Base-by-base conservation (phyloP, 208 protist species). In the Balamuthia mandrillaris region DNA sequence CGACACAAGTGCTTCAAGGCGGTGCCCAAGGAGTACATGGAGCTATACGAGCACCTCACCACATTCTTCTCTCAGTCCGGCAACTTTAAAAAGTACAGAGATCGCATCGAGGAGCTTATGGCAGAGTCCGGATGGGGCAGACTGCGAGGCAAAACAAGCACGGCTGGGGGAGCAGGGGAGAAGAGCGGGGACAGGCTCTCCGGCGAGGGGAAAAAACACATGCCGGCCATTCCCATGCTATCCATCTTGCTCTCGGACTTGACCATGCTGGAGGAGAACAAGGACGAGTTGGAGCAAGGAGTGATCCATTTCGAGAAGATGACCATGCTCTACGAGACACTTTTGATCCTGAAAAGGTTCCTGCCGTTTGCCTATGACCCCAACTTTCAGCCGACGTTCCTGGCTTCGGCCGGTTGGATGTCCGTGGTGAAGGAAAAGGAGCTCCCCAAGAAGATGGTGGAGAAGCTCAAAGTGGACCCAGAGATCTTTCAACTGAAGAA, bases 251-350 rank as follows among this genome's bases (percentile, higher is more conserved):
- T 84, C 39, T 84, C 77, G 2, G 77, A 84, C n/a, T 58, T 84
- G 18, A 84, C 77, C 10, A 84, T 84, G 77, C 63, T 84, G 33
- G 77, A 84, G 60, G 77, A 84, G 77, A 84, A 84, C 60, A 16
- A 66, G 65, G 12, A 44, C 41, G 24, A 74, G 65, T 16, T 37
- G 60, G 0, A 66, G 37, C 52, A 9, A 56, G 3, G 3, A 63
- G 33, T 84, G 54, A 42, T 84, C 10, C 77, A 84, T 47, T 84
- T 84, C 37, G 77, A 84, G 77, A 84, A 84, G 56, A 84, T 84
- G 77, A 58, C 56, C 42, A 84, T 84, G 77, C 63, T 84, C 52
- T 84, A 68, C 60, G 52, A 66, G 35, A 84, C 77, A 27, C 60
- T 84, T 14, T 70, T 51, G 24, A 33, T 84, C 6, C 77, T 84